A percentile compares a stretch with the other conserved stretches of the same genome.
These are phyloP conservation scores for Candida caryicola DNA, from an alignment of 805 yeast species.

Conservation along the genomic window DNA sequence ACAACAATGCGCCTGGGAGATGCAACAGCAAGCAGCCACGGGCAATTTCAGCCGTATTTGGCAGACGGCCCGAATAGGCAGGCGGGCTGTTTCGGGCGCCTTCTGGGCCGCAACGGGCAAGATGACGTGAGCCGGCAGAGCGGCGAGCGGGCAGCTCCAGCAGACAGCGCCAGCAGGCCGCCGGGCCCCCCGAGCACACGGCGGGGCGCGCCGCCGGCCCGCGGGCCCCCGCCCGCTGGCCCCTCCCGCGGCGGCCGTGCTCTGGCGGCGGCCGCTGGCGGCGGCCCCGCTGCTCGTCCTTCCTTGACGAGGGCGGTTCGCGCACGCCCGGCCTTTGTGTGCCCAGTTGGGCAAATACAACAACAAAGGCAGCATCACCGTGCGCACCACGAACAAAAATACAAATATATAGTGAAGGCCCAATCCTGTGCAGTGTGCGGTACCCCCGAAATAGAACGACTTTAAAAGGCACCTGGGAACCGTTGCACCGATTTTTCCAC, in stretches of 20 bases:
- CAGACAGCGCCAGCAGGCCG: too few species aligned
- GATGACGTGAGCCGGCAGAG: too few species aligned
- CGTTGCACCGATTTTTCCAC: constrained; percentile 1
- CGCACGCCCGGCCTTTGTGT: not conserved
- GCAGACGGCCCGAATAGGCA: not conserved
- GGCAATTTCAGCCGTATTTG: not conserved
- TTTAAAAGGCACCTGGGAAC: not conserved
- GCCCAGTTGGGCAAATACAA: not conserved
- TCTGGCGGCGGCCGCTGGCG: too few species aligned
- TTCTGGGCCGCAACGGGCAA: too few species aligned
- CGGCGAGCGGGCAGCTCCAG: too few species aligned
- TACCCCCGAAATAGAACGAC: not conserved
- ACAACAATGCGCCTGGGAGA: not conserved
- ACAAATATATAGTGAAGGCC: not conserved
- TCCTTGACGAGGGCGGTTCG: too few species aligned
- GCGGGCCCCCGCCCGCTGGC: too few species aligned
- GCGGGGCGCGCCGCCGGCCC: too few species aligned
- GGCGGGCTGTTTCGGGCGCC: not conserved
- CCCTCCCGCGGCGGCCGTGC: too few species aligned
- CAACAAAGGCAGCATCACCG: not conserved
- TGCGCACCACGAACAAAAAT: not conserved
- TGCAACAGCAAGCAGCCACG: not conserved
- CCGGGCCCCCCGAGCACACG: too few species aligned
- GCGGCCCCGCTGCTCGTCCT: too few species aligned
- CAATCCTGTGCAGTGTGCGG: not conserved